Evolutionary conservation across 768 basidiomycete species (phyloP), one percentile per base, ranked within the genome.

Genomic region (Leucosporidium scottii): DNA sequence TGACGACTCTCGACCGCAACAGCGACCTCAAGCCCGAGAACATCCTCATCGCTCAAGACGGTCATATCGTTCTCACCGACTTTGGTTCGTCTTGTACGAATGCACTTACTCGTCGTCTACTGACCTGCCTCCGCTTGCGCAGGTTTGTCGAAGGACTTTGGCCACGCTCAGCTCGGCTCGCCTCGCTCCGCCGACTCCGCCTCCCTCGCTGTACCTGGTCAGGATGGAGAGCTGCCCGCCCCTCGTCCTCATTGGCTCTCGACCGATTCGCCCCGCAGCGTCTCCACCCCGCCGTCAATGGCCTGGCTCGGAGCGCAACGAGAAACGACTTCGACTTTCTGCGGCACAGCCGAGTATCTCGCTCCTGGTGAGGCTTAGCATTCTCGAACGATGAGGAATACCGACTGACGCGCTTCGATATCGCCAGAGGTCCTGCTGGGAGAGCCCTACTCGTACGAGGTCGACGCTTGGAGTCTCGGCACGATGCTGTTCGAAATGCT

Each of bases 401-500:
- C 3, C 31, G 51, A n/a, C 28, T 34, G 12, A n/a, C 31, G 27
- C 0, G 15, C 30, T 17, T 9, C 4, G 10, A 3, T 12, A 6
- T 12, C 30, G 36, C 20, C 34, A 59, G 94, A 99, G 79, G 93
- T 98, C 55, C 91, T 98, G 73, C 89, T 91, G 75, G 90, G 93
- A 1, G 78, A 89, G 74, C 84, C 87, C 25, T 94, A 98, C 76
- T 87, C 87, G 71, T 98, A 92, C 75, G 91, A 93, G 73, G 91
- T 94, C 27, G 94, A 98, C 77, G 94, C 92, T 90, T 99, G 93
- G 93, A 90, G 88, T 72, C 89, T 94, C 75, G 94, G 94, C 47
- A 97, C 94, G 69, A 94, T 98, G 89, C 80, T 98, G 67, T 92
- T 90, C 77, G 94, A 98, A 81, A 94, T 96, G 89, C 80, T 98